Evolutionary conservation across 139 green algal genomes (phyloP), one percentile per base, ranked within the genome.

Genomic region (Volvox reticuliferus): DNA sequence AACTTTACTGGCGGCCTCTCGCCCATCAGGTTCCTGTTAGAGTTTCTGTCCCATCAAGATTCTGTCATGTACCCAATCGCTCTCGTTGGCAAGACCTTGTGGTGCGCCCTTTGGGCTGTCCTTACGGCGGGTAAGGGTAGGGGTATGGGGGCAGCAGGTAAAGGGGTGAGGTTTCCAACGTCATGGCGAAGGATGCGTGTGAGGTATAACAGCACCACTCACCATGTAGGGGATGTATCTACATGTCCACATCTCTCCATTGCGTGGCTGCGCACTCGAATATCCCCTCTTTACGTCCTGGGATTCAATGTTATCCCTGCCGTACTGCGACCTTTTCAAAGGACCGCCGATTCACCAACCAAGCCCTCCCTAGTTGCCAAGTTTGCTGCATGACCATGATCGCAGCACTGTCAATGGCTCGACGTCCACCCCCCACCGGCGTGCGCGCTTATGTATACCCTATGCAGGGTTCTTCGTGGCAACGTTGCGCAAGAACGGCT

Each of bases 81-180:
- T 55, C 18, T 75, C 9, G 76, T 83, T 22, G 93, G 93, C 80
- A 44, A 95, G 88, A 93, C 88, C 0, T 83, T 96, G 81, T 96
- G 93, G 85, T 94, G 76, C 80, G 92, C 67, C 67, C 92, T 97
- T 30, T 97, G 95, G 94, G 94, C 93, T 28, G 79, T 96, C 36
- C 88, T 97, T 33, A 97, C 96, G 1, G 89, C 91, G 79, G 71
- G 82, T 87, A 69, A 87, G 81, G 35, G 21, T 16, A 28, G 65
- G 44, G 44, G 9, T 55, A 9, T 14, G 9, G 44, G 44, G 44
- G 44, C 44, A n/a, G n/a, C n/a, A n/a, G n/a, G 44, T 55, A 55
- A 55, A 55, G 44, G 44, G 44, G 44, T 55, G 9, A 55, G 44
- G 44, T 55, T 55, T 55, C 44, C 44, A 55, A 5, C 44, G 44